Evolutionary conservation across 2,329 filamentous ascomycete species (phyloP), one percentile per base, ranked within the genome.

Genomic region (Neopestalotiopsis clavispora): DNA sequence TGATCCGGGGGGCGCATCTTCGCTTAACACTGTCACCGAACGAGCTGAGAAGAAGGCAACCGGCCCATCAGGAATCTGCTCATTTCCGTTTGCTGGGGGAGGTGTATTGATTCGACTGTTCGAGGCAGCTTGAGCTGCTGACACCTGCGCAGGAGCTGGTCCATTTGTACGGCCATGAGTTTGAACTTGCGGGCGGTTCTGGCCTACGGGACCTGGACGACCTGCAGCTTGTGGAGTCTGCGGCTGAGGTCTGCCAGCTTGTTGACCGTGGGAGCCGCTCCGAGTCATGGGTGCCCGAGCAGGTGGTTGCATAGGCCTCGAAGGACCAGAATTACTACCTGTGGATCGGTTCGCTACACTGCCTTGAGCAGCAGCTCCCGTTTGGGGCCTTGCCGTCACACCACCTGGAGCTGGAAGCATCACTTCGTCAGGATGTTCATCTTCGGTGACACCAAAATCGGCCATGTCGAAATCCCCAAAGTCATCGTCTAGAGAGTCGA

Each of bases 341-440:
- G 77, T 71, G 45, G 76, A 70, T 68, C 76, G 75, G 74, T 73
- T 71, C 71, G 68, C 65, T 72, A 75, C 72, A 70, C 60, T 74
- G 69, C 68, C 65, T 69, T 70, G 72, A 45, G 71, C 68, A 68
- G 71, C 28, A 10, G 72, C 65, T 58, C 71, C 49, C 60, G 62
- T 68, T 66, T 77, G 72, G 66, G 75, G 70, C 73, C 74, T 77
- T 7, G 28, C 28, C 3, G 32, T 28, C 56, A 65, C 66, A 32
- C 49, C 69, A 58, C 77, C 71, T 52, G 77, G 76, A n/a, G 78
- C 78, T 7, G 85, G 81, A 13, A 95, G 79, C 38, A 87, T 80
- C n/a, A 95, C 85, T 77, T 95, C 93, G 77, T 96, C 93, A 4
- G 92, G 92, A 75, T 94, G 91, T 23, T 87, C 91, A 34, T 91